Evolutionary conservation across 176 grass and related monocot species (phyloP).

Genomic region (Phoenix roebelenii): DNA sequence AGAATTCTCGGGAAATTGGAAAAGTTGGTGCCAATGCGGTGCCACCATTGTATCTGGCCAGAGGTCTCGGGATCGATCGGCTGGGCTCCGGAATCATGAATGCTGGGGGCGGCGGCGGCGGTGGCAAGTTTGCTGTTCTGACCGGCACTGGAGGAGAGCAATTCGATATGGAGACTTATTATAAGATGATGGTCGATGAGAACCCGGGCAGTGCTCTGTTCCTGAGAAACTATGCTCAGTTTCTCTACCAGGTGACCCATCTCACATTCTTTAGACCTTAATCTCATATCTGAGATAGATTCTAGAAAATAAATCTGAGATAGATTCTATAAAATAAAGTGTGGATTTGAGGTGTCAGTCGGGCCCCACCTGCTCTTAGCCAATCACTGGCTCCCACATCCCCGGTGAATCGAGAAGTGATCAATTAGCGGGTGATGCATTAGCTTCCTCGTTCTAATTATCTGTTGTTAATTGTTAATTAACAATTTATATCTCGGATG

Average conservation of each 20-base stretch:
- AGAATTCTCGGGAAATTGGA: background rate
- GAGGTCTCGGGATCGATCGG: slow-evolving; percentile 81
- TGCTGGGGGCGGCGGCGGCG: slow-evolving; percentile 8
- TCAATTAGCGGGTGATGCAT: too few relatives aligned
- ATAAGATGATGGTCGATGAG: slow-evolving; percentile 84
- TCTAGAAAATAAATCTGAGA: too few relatives aligned
- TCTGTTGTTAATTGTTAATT: too few relatives aligned
- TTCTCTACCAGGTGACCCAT: slow-evolving; percentile 56
- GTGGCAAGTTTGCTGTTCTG: slow-evolving; percentile 10
- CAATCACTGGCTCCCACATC: too few relatives aligned
- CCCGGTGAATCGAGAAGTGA: too few relatives aligned
- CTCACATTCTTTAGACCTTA: background rate
- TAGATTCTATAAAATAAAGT: too few relatives aligned
- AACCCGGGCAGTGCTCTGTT: slow-evolving; percentile 71
- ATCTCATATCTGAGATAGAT: too few relatives aligned
- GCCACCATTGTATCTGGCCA: slow-evolving; percentile 65
- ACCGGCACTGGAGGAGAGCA: slow-evolving; percentile 39
- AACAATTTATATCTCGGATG: too few relatives aligned
- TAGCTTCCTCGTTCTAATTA: too few relatives aligned
- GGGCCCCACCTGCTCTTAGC: too few relatives aligned
- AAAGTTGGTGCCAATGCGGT: too few relatives aligned
- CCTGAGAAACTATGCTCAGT: slow-evolving; percentile 68
- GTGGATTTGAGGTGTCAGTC: too few relatives aligned
- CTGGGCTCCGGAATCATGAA: slow-evolving; percentile 24
- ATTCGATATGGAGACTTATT: slow-evolving; percentile 56